Evolutionary conservation across 495 filamentous ascomycete genomes (phyloP).

Genomic region (Staphylotrichum longicolle): DNA sequence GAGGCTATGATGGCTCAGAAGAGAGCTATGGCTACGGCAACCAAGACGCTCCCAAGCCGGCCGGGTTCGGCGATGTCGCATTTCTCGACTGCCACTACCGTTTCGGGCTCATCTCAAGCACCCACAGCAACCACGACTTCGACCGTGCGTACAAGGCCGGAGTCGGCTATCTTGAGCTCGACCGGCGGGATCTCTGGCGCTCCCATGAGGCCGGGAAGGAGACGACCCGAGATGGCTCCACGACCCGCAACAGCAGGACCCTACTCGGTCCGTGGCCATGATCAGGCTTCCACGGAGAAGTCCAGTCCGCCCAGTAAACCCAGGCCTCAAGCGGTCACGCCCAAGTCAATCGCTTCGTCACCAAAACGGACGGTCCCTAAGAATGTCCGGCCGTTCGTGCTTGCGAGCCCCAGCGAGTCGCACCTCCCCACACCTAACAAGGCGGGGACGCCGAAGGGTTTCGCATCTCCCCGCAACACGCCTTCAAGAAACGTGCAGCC

Average conservation of each 20-base stretch:
- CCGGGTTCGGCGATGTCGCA: slow-evolving; percentile 73
- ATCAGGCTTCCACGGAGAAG: slow-evolving; percentile 42
- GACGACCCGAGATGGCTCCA: slow-evolving; percentile 48
- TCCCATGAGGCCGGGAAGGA: slow-evolving; percentile 53
- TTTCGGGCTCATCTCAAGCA: slow-evolving; percentile 43
- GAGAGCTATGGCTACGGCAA: slow-evolving; percentile 51
- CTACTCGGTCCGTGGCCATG: slow-evolving; percentile 54
- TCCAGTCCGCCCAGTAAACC: slow-evolving; percentile 39
- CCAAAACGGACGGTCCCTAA: slow-evolving; percentile 47
- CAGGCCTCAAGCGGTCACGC: slow-evolving; percentile 40
- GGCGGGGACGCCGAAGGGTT: slow-evolving; percentile 27
- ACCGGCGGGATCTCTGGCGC: slow-evolving; percentile 54
- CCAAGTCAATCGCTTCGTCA: slow-evolving; percentile 41
- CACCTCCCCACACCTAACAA: slow-evolving; percentile 40
- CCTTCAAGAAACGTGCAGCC: slow-evolving; percentile 35
- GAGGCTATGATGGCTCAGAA: slow-evolving; percentile 85
- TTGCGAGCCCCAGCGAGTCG: slow-evolving; percentile 45
- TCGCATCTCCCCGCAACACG: slow-evolving; percentile 38
- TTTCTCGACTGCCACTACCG: slow-evolving; percentile 57
- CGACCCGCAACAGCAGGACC: slow-evolving; percentile 57
- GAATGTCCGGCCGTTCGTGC: slow-evolving; percentile 40
- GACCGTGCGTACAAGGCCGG: slow-evolving; percentile 42
- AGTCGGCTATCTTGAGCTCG: slow-evolving; percentile 38
- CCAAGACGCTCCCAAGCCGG: slow-evolving; percentile 61
- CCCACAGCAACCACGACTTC: slow-evolving; percentile 42